phyloP scores from a whole-genome alignment of 2,329 filamentous ascomycete species.

The Botryotinia convoluta region DNA sequence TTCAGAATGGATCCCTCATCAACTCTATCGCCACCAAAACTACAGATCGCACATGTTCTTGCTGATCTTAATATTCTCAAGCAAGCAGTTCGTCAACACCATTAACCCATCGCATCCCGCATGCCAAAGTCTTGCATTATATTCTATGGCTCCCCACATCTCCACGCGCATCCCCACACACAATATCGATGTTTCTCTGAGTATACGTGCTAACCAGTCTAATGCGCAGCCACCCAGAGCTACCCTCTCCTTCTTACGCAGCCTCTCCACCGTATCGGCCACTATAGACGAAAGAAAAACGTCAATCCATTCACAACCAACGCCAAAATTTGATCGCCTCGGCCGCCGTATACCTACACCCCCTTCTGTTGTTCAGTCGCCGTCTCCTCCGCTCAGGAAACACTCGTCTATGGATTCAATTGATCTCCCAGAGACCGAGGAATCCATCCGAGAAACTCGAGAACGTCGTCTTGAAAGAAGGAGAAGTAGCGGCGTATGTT shows the following conservation, averaged over 20 bases:
- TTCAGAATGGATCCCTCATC: conserved; percentile 1
- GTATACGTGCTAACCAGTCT: background rate
- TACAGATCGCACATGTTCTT: conserved; percentile 18
- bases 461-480: background rate
- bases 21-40: background rate
- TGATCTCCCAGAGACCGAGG: conserved; percentile 4
- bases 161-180: background rate
- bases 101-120: too few relatives aligned
- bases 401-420: background rate
- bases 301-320: conserved; percentile 2
- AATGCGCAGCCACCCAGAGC: conserved; percentile 1
- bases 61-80: conserved; percentile 20
- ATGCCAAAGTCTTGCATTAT: background rate
- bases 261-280: conserved; percentile 2
- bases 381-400: background rate
- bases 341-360: conserved; percentile 1
- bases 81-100: conserved; percentile 16
- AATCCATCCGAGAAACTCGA: background rate
- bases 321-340: conserved; percentile 5
- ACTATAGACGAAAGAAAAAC: conserved; percentile 1
- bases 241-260: conserved; percentile 9
- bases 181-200: background rate
- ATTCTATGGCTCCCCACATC: background rate
- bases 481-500: conserved; percentile 4
- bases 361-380: background rate